Percentiles rank a stretch among this genome's conserved stretches.
These are phyloP conservation scores for Pythium pectinolyticum DNA, from an alignment of 352 stramenopile species.

Conservation along the genomic window DNA sequence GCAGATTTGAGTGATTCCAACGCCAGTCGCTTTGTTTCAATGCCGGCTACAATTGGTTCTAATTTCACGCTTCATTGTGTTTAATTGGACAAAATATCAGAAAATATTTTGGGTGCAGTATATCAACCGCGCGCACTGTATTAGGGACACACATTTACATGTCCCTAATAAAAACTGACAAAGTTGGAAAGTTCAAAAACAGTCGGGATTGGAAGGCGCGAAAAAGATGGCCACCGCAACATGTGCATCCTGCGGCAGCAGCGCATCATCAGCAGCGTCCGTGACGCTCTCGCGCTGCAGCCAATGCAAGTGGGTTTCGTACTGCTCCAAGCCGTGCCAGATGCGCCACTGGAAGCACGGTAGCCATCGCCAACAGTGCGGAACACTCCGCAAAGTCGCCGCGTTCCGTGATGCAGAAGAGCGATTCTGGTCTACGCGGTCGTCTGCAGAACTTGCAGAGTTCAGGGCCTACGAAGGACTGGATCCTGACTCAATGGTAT, in stretches of 20 bases:
- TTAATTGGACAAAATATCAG: no score
- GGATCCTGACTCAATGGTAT: slow-evolving; percentile 51
- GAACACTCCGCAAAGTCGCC: slow-evolving; percentile 20
- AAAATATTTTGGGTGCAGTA: neutral
- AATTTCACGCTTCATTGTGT: no score
- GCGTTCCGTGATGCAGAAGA: slow-evolving; percentile 22
- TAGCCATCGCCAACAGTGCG: slow-evolving; percentile 40
- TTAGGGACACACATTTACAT: neutral
- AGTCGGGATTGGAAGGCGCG: neutral
- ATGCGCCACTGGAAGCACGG: slow-evolving; percentile 42
- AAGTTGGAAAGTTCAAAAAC: neutral
- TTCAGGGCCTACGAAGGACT: slow-evolving; percentile 36
- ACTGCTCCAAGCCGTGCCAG: slow-evolving; percentile 68
- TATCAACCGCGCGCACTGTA: neutral
- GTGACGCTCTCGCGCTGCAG: slow-evolving; percentile 41
- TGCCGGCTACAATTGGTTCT: no score
- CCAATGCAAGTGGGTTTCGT: slow-evolving; percentile 52
- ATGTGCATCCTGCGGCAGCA: slow-evolving; percentile 25
- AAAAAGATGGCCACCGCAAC: neutral
- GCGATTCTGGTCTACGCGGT: slow-evolving; percentile 18
- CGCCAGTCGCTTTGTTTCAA: no score
- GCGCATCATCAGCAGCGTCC: neutral
- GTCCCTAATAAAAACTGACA: neutral
- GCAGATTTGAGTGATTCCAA: no score
- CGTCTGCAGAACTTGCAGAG: slow-evolving; percentile 10